A percentile compares a stretch with the other conserved stretches of the same genome.
These are phyloP conservation scores for Sergeia podlipaevii DNA, from an alignment of 208 protist genomes.

Conservation along the genomic window DNA sequence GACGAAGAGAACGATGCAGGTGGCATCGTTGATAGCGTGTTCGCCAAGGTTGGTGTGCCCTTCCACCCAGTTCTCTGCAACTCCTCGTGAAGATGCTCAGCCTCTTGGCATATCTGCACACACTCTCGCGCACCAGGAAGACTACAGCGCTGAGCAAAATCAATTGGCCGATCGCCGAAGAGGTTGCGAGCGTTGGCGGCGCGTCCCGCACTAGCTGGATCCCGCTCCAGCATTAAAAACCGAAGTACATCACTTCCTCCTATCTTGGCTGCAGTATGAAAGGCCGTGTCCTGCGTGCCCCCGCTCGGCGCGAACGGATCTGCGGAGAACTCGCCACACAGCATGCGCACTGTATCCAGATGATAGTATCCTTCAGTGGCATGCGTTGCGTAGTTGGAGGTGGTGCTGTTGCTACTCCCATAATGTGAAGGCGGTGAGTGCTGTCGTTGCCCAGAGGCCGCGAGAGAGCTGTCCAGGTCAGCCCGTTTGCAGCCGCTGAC, in stretches of 20 bases:
- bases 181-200: no score
- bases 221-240: constrained; percentile 25
- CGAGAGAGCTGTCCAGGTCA: constrained; percentile 1
- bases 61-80: no score
- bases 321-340: constrained; percentile 62
- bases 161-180: no score
- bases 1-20: no score
- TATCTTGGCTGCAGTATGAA: constrained; percentile 37
- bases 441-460: not conserved
- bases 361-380: constrained; percentile 18
- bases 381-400: constrained; percentile 14
- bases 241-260: constrained; percentile 25
- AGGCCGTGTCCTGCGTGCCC: constrained; percentile 33
- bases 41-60: no score
- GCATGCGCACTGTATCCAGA: constrained; percentile 33
- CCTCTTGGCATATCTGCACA: no score
- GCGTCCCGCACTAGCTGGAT: no score
- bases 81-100: no score
- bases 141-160: no score
- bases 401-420: not conserved
- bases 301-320: constrained; percentile 45
- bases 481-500: constrained; percentile 16
- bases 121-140: no score
- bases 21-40: no score
- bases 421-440: not conserved